Evolutionary conservation across 1,284 basidiomycete genomes (phyloP).

Genomic region (Rhizoctonia solani): DNA sequence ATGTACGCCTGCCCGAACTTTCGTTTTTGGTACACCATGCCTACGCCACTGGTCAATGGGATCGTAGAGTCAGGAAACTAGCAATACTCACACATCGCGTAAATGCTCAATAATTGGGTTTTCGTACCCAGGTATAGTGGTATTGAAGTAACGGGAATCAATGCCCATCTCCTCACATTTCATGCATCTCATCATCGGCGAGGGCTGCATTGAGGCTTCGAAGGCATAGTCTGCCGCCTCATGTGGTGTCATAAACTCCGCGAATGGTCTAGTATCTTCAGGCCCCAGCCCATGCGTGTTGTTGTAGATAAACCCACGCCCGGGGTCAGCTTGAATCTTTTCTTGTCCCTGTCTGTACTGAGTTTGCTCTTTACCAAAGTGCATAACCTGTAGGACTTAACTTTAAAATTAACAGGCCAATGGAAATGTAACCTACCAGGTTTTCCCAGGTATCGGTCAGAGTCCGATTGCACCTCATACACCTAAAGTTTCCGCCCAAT

Average conservation of each 20-base stretch:
- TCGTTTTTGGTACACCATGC: too few species aligned
- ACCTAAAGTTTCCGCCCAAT: not conserved
- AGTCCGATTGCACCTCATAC: not conserved
- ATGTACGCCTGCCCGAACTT: too few species aligned
- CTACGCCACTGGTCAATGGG: too few species aligned
- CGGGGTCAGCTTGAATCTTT: too few species aligned
- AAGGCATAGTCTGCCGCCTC: not conserved
- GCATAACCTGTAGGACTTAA: not conserved
- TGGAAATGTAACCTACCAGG: not conserved
- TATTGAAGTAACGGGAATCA: not conserved
- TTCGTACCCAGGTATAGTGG: not conserved
- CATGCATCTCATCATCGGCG: not conserved
- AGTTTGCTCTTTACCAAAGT: not conserved
- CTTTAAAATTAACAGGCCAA: not conserved
- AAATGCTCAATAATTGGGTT: not conserved
- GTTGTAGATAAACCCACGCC: too few species aligned
- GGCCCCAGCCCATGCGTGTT: too few species aligned
- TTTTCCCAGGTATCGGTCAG: not conserved
- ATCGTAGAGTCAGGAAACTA: too few species aligned
- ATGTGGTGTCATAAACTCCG: not conserved
- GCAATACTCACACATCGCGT: constrained; percentile 18
- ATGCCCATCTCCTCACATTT: not conserved
- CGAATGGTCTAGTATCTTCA: too few species aligned
- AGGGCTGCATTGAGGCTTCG: not conserved
- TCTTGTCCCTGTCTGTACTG: not conserved